These are phyloP conservation scores for Cyclostephanos tholiformis DNA, from an alignment of 108 stramenopile species.

Conservation along the genomic window DNA sequence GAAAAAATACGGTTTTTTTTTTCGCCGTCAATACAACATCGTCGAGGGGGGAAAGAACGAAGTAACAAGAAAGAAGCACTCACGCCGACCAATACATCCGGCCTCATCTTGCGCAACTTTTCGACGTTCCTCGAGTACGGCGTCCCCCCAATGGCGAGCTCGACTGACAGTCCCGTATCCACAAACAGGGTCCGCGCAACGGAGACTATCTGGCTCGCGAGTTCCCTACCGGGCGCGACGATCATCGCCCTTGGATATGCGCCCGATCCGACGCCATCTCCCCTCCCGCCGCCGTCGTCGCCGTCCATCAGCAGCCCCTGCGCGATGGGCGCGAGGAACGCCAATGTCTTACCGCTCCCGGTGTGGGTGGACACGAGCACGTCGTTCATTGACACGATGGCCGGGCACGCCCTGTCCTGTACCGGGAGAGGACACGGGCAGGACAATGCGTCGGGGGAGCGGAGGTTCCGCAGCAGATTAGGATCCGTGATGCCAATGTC, in stretches of 20 bases:
- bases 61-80: not conserved
- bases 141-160: conserved; percentile 84
- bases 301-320: conserved; percentile 56
- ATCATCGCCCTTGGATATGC: conserved; percentile 61
- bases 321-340: conserved; percentile 75
- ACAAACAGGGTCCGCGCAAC: conserved; percentile 70
- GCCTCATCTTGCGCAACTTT: conserved; percentile 74
- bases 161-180: conserved; percentile 63
- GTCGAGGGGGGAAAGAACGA: no score
- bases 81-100: conserved; percentile 75
- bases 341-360: conserved; percentile 85
- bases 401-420: conserved; percentile 71
- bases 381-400: conserved; percentile 66
- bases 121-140: conserved; percentile 73
- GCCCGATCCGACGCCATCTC: no score
- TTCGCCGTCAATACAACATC: no score
- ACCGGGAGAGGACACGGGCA: conserved; percentile 71
- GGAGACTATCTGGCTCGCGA: conserved; percentile 81
- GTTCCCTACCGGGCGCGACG: conserved; percentile 84
- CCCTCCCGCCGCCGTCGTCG: conserved; percentile 14
- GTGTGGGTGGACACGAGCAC: conserved; percentile 85
- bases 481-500: conserved; percentile 69
- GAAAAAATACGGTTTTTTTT: not conserved
- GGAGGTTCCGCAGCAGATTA: conserved; percentile 59
- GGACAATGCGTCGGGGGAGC: conserved; percentile 45